Conservation (phyloP, 345 rosid genomes). For the Rhizophora mangle region DNA sequence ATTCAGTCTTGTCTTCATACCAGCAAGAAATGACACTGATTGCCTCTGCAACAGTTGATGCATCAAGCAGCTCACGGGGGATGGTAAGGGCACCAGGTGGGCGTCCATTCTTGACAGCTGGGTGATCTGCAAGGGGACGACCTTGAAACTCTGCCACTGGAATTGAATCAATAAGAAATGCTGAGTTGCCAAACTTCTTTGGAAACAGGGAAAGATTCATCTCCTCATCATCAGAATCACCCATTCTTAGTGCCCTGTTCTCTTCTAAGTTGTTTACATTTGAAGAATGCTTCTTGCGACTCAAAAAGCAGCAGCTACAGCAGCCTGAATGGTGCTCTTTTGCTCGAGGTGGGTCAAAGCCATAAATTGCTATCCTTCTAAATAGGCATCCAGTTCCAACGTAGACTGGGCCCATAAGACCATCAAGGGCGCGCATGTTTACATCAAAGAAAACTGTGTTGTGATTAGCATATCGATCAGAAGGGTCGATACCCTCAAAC, state of each 20-base stretch:
- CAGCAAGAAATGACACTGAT: constrained; percentile 97
- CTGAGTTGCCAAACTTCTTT: constrained; percentile 82
- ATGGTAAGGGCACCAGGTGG: constrained; percentile 92
- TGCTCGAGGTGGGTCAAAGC: constrained; percentile 84
- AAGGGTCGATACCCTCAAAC: constrained; percentile 97
- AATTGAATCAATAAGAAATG: constrained; percentile 78
- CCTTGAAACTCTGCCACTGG: constrained; percentile 96
- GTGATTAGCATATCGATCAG: constrained; percentile 95
- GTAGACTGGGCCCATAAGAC: constrained; percentile 95
- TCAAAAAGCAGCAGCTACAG: constrained; percentile 67
- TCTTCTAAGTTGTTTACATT: constrained; percentile 57
- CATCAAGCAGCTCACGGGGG: constrained; percentile 90
- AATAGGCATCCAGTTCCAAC: constrained; percentile 98
- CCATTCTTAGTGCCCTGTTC: constrained; percentile 75
- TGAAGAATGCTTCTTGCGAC: constrained; percentile 51
- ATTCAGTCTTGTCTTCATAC: constrained; percentile 98
- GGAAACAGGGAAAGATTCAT: constrained; percentile 70
- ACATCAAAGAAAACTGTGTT: constrained; percentile 98
- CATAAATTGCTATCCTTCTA: constrained; percentile 86
- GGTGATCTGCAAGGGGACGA: constrained; percentile 97
- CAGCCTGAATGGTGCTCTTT: constrained; percentile 64
- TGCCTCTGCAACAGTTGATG: constrained; percentile 94
- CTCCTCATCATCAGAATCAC: constrained; percentile 84
- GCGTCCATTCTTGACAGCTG: constrained; percentile 87
- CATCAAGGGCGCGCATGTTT: constrained; percentile 99